Evolutionary conservation across 805 yeast species (phyloP), one percentile per base, ranked within the genome.

Genomic region (Brettanomyces custersianus): DNA sequence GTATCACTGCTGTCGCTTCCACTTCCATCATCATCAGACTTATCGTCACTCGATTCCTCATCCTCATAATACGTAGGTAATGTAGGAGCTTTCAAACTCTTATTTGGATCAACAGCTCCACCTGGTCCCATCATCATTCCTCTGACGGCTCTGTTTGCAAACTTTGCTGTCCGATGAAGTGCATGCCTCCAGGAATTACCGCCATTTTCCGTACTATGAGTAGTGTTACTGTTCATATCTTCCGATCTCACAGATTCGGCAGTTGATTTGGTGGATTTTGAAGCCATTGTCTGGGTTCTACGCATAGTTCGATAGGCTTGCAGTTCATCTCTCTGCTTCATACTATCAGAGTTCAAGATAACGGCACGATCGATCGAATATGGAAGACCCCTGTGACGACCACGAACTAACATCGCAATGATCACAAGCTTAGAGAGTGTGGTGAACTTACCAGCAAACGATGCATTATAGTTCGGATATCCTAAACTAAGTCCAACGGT

Each of bases 321-420:
- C 10, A 71, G 60, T 40, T 61, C 65, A 57, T 81, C 92, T 47
- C 81, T 63, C 46, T 65, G 59, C 20, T 70, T 69, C 70, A 80
- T 66, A 41, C 73, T 70, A 12, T 77, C 80, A 36, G 80, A 73
- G 6, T 94, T 90, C 34, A 90, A 57, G 68, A 90, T 78, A 44
- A 92, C 82, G 25, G 98, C 97, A 54, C 98, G 76, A 59, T 92
- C 98, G 39, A 92, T 70, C 0, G 88, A 66, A 53, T 90, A 87
- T 2, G 98, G 98, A 40, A 92, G 66, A 25, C 97, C 97, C 70
- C 98, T 84, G 51, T 88, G 96, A 40, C 96, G 70, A 8, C 98
- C 97, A 63, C 98, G 75, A 31, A 92, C 70, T 82, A 92, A 77
- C 80, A 87, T 76, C 4, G 87, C 90, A 44, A 85, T 77, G 26